A percentile compares a stretch with the other conserved stretches of the same genome.
Conservation (phyloP, 2,329 filamentous ascomycete species). For the Alternaria sp. region DNA sequence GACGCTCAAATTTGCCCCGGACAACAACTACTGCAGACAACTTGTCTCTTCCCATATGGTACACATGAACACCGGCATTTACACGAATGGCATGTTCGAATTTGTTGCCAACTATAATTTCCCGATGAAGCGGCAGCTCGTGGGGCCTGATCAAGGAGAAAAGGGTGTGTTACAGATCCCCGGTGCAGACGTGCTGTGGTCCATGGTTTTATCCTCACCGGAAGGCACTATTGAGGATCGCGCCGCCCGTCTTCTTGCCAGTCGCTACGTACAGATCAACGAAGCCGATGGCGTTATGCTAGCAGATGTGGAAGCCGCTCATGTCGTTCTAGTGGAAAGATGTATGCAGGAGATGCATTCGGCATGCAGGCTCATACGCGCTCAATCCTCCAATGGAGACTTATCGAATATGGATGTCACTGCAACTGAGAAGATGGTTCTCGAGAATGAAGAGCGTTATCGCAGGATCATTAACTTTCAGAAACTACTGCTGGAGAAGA, state of each 20-base stretch:
- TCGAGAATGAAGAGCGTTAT: slow-evolving; percentile 34
- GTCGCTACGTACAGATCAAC: slow-evolving; percentile 68
- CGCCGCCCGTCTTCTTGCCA: slow-evolving; percentile 74
- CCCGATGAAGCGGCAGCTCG: slow-evolving; percentile 19
- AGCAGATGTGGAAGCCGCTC: slow-evolving; percentile 62
- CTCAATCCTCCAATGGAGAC: not conserved
- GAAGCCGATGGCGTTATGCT: slow-evolving; percentile 49
- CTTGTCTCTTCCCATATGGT: slow-evolving; percentile 61
- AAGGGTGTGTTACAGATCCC: slow-evolving; percentile 56
- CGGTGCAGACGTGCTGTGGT: slow-evolving; percentile 78
- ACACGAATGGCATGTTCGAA: slow-evolving; percentile 66
- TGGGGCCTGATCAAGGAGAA: slow-evolving; percentile 25
- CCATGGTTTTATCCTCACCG: slow-evolving; percentile 74
- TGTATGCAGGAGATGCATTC: slow-evolving; percentile 68
- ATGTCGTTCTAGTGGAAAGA: slow-evolving; percentile 73
- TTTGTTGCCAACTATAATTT: slow-evolving; percentile 61
- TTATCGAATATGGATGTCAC: slow-evolving; percentile 17
- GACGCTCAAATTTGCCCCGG: slow-evolving; percentile 21
- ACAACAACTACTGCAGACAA: slow-evolving; percentile 39
- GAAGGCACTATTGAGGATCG: slow-evolving; percentile 68
- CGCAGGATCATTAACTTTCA: slow-evolving; percentile 44
- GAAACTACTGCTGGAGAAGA: slow-evolving; percentile 38
- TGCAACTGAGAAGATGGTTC: slow-evolving; percentile 32
- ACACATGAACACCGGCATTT: slow-evolving; percentile 61
- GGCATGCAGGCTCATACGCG: slow-evolving; percentile 24